Evolutionary conservation across 2,329 filamentous ascomycete genomes (phyloP).

Genomic region (Drechslerella dactyloides): DNA sequence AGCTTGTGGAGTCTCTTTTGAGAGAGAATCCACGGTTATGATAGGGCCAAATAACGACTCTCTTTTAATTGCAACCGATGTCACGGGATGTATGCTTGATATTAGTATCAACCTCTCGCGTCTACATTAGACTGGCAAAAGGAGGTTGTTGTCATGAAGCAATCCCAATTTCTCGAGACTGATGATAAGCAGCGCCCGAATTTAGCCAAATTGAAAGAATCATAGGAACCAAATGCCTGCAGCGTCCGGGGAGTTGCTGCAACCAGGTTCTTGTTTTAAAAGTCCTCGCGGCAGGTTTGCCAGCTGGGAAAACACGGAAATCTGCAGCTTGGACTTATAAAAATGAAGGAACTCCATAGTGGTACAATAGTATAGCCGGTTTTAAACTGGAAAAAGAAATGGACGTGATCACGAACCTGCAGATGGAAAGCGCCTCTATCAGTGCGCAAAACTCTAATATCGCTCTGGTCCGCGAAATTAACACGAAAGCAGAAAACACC

Average conservation of each 20-base stretch:
- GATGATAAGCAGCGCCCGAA: slow-evolving; percentile 28
- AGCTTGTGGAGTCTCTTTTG: slow-evolving; percentile 29
- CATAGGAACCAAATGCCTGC: slow-evolving; percentile 44
- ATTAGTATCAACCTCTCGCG: not conserved
- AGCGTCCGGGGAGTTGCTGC: not conserved
- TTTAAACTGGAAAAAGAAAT: slow-evolving; percentile 47
- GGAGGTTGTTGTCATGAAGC: slow-evolving; percentile 22
- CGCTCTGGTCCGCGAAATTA: slow-evolving; percentile 32
- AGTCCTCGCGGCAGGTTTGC: slow-evolving; percentile 29
- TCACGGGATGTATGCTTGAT: not conserved
- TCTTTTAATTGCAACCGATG: not conserved
- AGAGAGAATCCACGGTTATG: not conserved
- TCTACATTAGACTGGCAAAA: not conserved
- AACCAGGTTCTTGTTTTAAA: slow-evolving; percentile 48
- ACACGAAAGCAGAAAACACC: slow-evolving; percentile 25
- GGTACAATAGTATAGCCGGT: slow-evolving; percentile 34
- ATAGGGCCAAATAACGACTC: not conserved
- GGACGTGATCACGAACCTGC: slow-evolving; percentile 43
- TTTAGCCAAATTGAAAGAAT: slow-evolving; percentile 49
- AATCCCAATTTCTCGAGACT: slow-evolving; percentile 30
- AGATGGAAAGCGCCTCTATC: slow-evolving; percentile 20
- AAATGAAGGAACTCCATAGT: slow-evolving; percentile 6
- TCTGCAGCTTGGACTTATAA: slow-evolving; percentile 20
- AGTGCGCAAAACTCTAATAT: slow-evolving; percentile 4
- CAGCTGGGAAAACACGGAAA: slow-evolving; percentile 32